Evolutionary conservation across 495 filamentous ascomycete species (phyloP), one percentile per base, ranked within the genome.

Genomic region (Neurospora sp.): DNA sequence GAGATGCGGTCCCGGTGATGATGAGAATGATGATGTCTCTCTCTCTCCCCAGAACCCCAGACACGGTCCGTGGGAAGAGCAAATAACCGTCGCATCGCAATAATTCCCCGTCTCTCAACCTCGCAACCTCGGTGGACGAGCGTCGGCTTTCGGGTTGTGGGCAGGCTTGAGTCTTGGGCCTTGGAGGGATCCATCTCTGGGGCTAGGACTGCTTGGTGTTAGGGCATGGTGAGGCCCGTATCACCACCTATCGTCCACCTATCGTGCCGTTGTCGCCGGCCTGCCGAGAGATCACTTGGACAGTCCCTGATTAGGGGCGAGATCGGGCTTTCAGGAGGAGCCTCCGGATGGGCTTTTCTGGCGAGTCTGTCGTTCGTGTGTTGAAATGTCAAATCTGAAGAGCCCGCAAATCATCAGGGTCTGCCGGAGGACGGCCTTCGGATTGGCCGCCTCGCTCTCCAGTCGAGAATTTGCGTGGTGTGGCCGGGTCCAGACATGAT

Each of bases 361-460:
- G 31, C 49, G 38, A 31, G 42, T 11, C 20, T 44, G 60, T 69
- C 31, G 39, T 20, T 20, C 9, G 49, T 31, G 62, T 69, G 38
- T 42, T 44, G 70, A 49, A 72, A 70, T 72, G 46, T 69, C 44
- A 69, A 78, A 79, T 77, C 49, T 74, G 42, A 69, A 41, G 35
- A 70, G 72, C 71, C 71, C 70, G 44, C 79, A 76, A 81, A 80
- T 80, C 75, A 78, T 16, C 27, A 62, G 46, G 38, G 46, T 69
- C 23, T 31, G 46, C 27, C 12, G 35, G 37, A 72, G 31, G 54
- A 70, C 73, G 71, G 35, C 49, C 31, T 60, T 40, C 11, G 75
- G 79, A 82, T 83, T 83, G 80, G 81, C 69, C 76, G 74, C 75
- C 77, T 74, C 78, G 71, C 72, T 37, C 73, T 35, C 78, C 79